Conservation (phyloP, 257 asterid species). For the Prunella vulgaris region DNA sequence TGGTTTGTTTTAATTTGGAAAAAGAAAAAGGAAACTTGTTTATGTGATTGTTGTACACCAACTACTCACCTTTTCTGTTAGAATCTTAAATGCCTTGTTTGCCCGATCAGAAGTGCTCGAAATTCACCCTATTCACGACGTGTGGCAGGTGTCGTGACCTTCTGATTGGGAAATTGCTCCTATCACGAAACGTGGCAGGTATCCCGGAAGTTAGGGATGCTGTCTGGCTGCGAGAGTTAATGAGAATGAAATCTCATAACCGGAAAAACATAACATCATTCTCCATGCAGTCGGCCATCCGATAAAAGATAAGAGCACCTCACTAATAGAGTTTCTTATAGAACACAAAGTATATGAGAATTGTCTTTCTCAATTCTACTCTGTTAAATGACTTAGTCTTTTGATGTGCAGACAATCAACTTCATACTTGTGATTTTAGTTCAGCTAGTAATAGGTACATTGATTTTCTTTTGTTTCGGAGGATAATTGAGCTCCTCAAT, state of each 20-base stretch:
- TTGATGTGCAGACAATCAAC: no score
- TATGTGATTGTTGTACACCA: neutral
- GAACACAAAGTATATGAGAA: neutral
- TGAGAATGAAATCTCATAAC: neutral
- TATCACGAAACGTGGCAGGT: neutral
- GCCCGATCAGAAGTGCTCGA: no score
- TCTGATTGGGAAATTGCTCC: neutral
- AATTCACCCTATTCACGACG: neutral
- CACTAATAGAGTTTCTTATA: no score
- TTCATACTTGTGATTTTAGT: no score
- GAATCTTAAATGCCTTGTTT: neutral
- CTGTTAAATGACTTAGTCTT: neutral
- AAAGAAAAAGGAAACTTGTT: neutral
- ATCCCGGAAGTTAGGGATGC: neutral
- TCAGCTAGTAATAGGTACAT: no score
- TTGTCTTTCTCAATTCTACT: neutral
- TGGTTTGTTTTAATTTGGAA: neutral
- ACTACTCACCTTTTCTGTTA: neutral
- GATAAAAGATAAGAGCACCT: neutral
- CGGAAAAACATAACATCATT: neutral
- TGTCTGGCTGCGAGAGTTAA: neutral
- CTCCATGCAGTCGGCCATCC: neutral
- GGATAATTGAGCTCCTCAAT: no score
- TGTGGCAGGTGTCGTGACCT: neutral
- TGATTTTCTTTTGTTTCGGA: no score